phyloP scores from a whole-genome alignment of 306 rosid genomes.

The Styphnolobium japonicum region DNA sequence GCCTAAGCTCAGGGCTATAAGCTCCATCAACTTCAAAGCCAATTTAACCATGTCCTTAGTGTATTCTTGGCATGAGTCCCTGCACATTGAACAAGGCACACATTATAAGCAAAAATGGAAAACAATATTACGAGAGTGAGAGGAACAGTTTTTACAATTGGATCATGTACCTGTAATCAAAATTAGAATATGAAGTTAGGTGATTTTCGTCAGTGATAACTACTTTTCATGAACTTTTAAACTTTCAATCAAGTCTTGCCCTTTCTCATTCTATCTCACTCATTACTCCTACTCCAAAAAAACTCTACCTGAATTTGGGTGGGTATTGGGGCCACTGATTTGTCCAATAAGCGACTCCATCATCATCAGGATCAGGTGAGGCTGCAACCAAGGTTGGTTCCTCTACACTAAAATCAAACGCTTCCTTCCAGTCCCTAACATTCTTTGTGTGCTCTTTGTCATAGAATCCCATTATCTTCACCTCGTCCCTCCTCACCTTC shows the following conservation, averaged over 20 bases:
- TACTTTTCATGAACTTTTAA: no score
- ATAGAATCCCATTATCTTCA: slow-evolving; percentile 34
- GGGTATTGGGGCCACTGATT: slow-evolving; percentile 55
- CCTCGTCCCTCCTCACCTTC: slow-evolving; percentile 38
- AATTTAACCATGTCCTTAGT: slow-evolving; percentile 36
- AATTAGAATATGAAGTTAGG: no score
- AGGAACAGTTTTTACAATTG: background rate
- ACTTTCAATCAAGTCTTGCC: no score
- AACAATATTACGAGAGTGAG: no score
- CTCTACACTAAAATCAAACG: slow-evolving; percentile 32
- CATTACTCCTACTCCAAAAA: background rate
- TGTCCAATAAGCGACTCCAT: slow-evolving; percentile 24
- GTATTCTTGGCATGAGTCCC: slow-evolving; percentile 45
- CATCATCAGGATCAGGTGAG: slow-evolving; percentile 30
- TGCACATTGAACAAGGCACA: background rate
- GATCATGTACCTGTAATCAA: background rate
- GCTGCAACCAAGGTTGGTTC: slow-evolving; percentile 39
- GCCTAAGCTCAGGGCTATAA: slow-evolving; percentile 59
- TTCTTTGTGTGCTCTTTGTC: slow-evolving; percentile 59
- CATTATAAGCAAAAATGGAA: no score
- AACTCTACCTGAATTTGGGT: slow-evolving; percentile 38
- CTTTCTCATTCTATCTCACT: background rate
- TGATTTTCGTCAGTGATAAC: no score
- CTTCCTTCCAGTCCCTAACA: slow-evolving; percentile 70
- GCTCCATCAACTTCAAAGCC: slow-evolving; percentile 47